A percentile compares a stretch with the other conserved stretches of the same genome.
phyloP scores from a whole-genome alignment of 1,284 basidiomycete genomes.

The Peniophora sp. region DNA sequence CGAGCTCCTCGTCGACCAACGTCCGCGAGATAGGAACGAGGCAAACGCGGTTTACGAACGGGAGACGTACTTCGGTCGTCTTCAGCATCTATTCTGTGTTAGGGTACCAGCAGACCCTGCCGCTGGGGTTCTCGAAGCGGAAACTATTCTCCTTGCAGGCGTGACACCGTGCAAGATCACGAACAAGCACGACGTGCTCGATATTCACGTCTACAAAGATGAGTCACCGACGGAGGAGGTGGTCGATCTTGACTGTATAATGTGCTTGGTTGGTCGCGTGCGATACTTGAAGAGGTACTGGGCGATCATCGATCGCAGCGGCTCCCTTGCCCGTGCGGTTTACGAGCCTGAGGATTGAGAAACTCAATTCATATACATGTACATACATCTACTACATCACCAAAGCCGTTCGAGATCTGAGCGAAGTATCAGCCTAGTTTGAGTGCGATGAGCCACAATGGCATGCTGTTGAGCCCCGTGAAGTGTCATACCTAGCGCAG shows the following conservation, averaged over 20 bases:
- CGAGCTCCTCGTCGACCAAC: not conserved
- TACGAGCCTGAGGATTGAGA: not conserved
- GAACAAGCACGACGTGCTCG: constrained; percentile 1
- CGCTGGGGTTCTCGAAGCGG: not conserved
- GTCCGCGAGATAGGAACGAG: not conserved
- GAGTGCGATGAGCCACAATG: too few species aligned
- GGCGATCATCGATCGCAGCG: constrained; percentile 6
- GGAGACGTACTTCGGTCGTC: constrained; percentile 3
- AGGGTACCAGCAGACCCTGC: constrained; percentile 1
- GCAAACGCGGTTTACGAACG: not conserved
- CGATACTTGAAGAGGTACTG: not conserved
- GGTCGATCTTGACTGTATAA: constrained; percentile 4
- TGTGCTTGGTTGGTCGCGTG: constrained; percentile 6
- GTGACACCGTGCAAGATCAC: constrained; percentile 4
- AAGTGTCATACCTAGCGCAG: too few species aligned
- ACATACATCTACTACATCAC: too few species aligned
- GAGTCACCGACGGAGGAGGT: constrained; percentile 3
- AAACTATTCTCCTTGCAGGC: constrained; percentile 4
- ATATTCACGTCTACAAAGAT: constrained; percentile 4
- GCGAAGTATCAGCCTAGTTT: too few species aligned
- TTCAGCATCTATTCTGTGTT: constrained; percentile 5
- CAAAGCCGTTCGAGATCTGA: too few species aligned
- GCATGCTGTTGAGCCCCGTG: too few species aligned
- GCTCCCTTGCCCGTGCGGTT: constrained; percentile 2
- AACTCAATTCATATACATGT: too few species aligned